Percentiles rank a stretch among this genome's conserved stretches.
Evolutionary conservation across 805 yeast species (phyloP).

Genomic region (Suhomyces pyralidae): DNA sequence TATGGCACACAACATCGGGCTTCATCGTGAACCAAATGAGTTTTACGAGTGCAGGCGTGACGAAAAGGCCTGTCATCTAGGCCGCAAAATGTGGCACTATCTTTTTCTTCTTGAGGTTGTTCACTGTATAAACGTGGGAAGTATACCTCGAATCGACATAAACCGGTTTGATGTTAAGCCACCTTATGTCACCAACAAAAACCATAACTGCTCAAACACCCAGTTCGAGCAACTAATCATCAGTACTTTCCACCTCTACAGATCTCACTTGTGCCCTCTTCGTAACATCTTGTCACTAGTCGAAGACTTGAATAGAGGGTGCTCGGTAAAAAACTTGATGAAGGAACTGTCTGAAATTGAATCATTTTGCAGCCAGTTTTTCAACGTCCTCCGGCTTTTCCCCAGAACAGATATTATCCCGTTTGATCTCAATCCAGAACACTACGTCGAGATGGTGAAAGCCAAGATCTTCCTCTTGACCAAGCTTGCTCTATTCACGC

Average conservation of each 20-base stretch:
- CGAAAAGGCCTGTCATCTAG: slow-evolving; percentile 39
- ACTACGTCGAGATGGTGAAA: slow-evolving; percentile 6
- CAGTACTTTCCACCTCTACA: slow-evolving; percentile 5
- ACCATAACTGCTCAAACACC: slow-evolving; percentile 13
- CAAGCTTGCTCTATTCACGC: slow-evolving; percentile 10
- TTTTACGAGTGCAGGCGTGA: slow-evolving; percentile 24
- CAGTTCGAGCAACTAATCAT: slow-evolving; percentile 12
- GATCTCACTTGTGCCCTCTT: slow-evolving; percentile 8
- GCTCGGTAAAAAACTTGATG: slow-evolving; percentile 11
- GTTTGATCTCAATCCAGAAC: not conserved
- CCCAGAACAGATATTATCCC: slow-evolving; percentile 3
- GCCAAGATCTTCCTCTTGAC: slow-evolving; percentile 10
- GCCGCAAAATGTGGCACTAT: slow-evolving; percentile 60
- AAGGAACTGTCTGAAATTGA: slow-evolving; percentile 9
- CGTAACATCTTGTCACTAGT: slow-evolving; percentile 10
- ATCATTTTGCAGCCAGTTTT: slow-evolving; percentile 1
- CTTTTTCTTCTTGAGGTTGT: slow-evolving; percentile 26
- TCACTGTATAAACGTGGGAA: slow-evolving; percentile 15
- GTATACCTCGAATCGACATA: slow-evolving; percentile 10
- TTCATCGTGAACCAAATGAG: slow-evolving; percentile 23
- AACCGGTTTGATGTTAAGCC: slow-evolving; percentile 9
- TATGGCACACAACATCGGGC: slow-evolving; percentile 19
- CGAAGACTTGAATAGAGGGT: slow-evolving; percentile 13
- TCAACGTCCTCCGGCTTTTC: slow-evolving; percentile 4
- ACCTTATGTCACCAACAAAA: slow-evolving; percentile 13